phyloP scores from a whole-genome alignment of 208 protist genomes.

The Crithidia thermophila region DNA sequence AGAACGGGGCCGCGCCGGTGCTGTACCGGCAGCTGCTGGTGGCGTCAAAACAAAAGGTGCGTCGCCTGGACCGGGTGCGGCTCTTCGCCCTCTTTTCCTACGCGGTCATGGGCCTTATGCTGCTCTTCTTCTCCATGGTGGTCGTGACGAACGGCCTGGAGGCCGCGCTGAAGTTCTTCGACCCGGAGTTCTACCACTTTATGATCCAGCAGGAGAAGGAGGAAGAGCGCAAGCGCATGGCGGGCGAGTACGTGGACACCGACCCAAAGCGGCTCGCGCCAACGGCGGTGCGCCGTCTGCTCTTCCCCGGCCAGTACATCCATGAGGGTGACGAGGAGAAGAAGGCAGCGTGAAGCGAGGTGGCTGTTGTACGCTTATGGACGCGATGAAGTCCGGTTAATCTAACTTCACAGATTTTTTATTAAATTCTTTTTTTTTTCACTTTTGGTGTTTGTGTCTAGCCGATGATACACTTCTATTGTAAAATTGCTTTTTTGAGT shows the following conservation, averaged over 20 bases:
- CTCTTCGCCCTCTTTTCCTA: constrained; percentile 74
- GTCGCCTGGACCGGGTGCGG: constrained; percentile 39
- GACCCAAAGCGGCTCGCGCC: constrained; percentile 83
- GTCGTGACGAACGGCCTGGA: constrained; percentile 60
- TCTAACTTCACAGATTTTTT: too few relatives aligned
- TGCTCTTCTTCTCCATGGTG: constrained; percentile 59
- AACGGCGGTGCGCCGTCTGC: constrained; percentile 57
- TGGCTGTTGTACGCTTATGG: too few relatives aligned
- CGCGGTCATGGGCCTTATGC: constrained; percentile 45
- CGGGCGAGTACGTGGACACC: constrained; percentile 62
- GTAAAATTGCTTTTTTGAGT: not conserved
- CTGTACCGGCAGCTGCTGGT: constrained; percentile 54
- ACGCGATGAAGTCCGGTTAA: too few relatives aligned
- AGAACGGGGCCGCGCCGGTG: constrained; percentile 66
- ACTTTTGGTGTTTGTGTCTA: not conserved
- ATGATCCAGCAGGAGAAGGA: constrained; percentile 76
- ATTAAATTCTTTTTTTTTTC: not conserved
- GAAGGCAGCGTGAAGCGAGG: not conserved
- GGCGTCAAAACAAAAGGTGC: constrained; percentile 27
- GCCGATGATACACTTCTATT: not conserved
- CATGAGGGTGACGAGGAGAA: constrained; percentile 33
- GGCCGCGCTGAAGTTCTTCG: constrained; percentile 65
- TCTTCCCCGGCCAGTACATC: constrained; percentile 78
- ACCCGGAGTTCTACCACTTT: constrained; percentile 81
- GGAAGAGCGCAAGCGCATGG: constrained; percentile 46